These are phyloP conservation scores for Vigna reflexopilosa DNA, from an alignment of 306 rosid species.

Conservation along the genomic window DNA sequence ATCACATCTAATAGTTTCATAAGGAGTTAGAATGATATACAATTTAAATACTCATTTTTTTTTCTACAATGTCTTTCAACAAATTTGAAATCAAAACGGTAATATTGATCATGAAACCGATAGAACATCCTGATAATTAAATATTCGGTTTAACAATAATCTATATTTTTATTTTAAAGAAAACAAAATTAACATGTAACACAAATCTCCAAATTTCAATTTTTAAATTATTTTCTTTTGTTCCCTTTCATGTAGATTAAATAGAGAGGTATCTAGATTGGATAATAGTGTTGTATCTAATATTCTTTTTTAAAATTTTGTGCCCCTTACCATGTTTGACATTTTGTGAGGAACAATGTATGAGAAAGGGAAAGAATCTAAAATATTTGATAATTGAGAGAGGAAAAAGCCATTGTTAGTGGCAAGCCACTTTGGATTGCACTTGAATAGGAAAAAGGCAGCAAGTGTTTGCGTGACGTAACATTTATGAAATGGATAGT, in stretches of 20 bases:
- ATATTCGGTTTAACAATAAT: no score
- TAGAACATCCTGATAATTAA: no score
- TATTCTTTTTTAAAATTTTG: background rate
- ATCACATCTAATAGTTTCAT: no score
- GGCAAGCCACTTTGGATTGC: conserved; percentile 63
- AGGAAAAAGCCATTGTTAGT: conserved; percentile 56
- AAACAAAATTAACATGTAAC: no score
- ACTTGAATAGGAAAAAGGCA: conserved; percentile 33
- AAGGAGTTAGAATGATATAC: no score
- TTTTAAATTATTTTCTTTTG: no score
- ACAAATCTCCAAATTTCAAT: no score
- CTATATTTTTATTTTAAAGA: no score
- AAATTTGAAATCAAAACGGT: no score
- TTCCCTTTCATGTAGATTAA: background rate
- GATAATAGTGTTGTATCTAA: background rate
- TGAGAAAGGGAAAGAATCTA: conserved; percentile 27
- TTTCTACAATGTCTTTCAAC: no score
- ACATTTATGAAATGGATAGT: conserved; percentile 37
- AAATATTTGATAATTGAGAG: conserved; percentile 29
- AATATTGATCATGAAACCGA: no score
- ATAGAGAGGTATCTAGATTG: background rate
- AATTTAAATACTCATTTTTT: no score
- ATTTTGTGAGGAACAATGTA: background rate
- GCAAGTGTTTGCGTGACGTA: conserved; percentile 55
- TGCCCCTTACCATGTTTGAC: background rate